These are phyloP conservation scores for Fonticula alba DNA, from an alignment of 78 protist genomes.

Conservation along the genomic window DNA sequence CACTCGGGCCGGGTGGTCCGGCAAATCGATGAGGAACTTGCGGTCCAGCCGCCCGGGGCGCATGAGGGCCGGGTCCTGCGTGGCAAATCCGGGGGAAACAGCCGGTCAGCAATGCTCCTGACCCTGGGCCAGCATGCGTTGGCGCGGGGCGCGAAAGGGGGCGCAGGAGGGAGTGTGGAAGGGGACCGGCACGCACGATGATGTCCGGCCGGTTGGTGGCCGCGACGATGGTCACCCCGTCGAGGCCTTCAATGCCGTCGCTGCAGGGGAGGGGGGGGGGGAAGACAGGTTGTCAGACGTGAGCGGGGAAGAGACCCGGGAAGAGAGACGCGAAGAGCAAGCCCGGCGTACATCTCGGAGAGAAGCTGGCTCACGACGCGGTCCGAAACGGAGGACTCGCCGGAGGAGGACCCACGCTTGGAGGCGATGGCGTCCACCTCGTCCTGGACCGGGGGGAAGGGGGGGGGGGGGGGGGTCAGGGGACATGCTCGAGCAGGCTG, in stretches of 20 bases:
- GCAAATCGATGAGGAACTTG: slow-evolving; percentile 52
- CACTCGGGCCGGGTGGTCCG: slow-evolving; percentile 34
- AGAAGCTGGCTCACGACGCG: slow-evolving; percentile 74
- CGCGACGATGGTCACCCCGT: slow-evolving; percentile 60
- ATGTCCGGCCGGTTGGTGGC: slow-evolving; percentile 89
- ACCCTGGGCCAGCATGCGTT: background rate
- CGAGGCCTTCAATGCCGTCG: slow-evolving; percentile 68
- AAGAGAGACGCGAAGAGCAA: too few species aligned
- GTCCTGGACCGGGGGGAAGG: too few species aligned
- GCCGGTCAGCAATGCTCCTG: background rate
- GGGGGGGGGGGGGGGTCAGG: too few species aligned
- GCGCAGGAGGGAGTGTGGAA: too few species aligned
- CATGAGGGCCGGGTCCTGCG: slow-evolving; percentile 81
- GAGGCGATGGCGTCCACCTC: slow-evolving; percentile 45
- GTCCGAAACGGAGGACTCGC: slow-evolving; percentile 28
- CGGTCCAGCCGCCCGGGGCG: slow-evolving; percentile 84
- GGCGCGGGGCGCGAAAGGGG: slow-evolving; percentile 1
- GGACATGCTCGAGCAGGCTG: slow-evolving; percentile 5
- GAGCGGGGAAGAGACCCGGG: too few species aligned
- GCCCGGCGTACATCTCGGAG: slow-evolving; percentile 68
- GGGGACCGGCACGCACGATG: slow-evolving; percentile 12
- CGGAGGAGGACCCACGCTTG: slow-evolving; percentile 22
- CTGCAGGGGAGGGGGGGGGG: slow-evolving; percentile 32
- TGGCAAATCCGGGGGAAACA: too few species aligned
- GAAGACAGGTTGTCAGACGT: slow-evolving; percentile 28